Conservation (phyloP, 305 asterid genomes). For the Fraxinus sp. region DNA sequence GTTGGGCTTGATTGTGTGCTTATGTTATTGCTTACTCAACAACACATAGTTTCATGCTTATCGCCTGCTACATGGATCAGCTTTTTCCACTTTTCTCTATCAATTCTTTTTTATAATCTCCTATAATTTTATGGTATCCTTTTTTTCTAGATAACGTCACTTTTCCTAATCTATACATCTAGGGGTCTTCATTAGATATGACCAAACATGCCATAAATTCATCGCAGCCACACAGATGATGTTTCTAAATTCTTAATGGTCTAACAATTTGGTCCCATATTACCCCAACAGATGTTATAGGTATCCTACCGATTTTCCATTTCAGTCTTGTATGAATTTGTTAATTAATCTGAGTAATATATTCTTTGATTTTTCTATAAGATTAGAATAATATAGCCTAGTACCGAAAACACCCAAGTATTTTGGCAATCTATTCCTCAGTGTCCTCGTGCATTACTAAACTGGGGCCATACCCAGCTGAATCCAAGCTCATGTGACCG, state of each 20-base stretch:
- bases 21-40: not conserved
- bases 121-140: not conserved
- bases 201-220: not conserved
- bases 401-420: not conserved
- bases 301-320: not conserved
- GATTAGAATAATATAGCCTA: not conserved
- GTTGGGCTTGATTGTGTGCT: not conserved
- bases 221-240: not conserved
- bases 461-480: not conserved
- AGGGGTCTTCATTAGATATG: not conserved
- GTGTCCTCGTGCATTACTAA: not conserved
- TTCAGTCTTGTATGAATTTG: not conserved
- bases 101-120: not conserved
- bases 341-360: not conserved
- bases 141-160: not conserved
- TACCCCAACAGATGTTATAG: not conserved
- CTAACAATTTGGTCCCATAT: not conserved
- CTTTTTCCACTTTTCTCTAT: not conserved
- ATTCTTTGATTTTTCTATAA: not conserved
- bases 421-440: not conserved
- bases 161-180: not conserved
- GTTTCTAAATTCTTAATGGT: not conserved
- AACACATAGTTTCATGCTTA: not conserved
- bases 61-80: not conserved
- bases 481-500: not conserved